Conservation (phyloP, 441 rosid genomes). For the Capsella rubella region DNA sequence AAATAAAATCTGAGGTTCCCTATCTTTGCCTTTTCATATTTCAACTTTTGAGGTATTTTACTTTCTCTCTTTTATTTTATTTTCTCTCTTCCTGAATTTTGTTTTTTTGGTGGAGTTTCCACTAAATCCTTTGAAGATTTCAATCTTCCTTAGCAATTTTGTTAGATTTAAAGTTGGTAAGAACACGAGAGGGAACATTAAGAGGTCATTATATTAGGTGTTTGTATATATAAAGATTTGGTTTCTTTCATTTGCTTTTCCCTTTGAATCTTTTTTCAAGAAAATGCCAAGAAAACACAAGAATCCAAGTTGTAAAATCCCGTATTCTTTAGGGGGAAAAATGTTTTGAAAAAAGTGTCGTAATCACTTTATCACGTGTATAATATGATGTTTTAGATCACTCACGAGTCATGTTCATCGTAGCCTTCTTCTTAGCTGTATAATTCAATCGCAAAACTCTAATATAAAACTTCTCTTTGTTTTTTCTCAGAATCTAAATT, state of each 20-base stretch:
- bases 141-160: too few species aligned
- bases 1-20: conserved; percentile 20
- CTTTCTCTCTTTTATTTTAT: too few species aligned
- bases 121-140: too few species aligned
- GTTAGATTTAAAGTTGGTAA: too few species aligned
- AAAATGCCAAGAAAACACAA: background rate
- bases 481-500: conserved; percentile 21
- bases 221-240: background rate
- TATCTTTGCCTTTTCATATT: conserved; percentile 9
- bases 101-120: too few species aligned
- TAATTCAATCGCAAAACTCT: background rate
- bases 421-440: background rate
- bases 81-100: too few species aligned
- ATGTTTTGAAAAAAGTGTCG: background rate
- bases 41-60: background rate
- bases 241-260: background rate
- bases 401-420: too few species aligned
- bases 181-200: conserved; percentile 3
- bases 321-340: background rate
- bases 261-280: background rate
- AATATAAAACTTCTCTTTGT: background rate
- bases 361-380: conserved; percentile 18
- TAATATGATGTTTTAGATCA: background rate
- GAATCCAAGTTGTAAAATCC: background rate
- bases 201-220: background rate